Base-by-base conservation (phyloP, 345 rosid genomes). In the Pistacia integerrima region DNA sequence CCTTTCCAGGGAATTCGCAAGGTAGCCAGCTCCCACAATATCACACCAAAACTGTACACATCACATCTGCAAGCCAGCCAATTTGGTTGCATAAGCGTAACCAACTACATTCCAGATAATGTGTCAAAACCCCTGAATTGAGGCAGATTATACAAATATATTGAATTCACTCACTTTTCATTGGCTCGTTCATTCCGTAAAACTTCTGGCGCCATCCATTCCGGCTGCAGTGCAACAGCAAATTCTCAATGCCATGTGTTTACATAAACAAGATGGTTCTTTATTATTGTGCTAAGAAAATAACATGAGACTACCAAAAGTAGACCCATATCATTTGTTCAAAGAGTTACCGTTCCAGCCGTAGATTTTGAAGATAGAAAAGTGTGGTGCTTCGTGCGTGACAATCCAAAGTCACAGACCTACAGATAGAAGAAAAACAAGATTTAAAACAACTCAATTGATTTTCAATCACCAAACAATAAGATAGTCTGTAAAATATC, bases 161-260 rank as follows among this genome's bases (percentile, higher is more conserved):
- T 56, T 25, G 62, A 69, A 38, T 69, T 57, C 81, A 84, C 97
- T 84, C 83, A 94, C 98, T 93, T 96, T 84, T 96, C 99, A 67
- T 91, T 85, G 74, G 99, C 97, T 2, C 88, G 99, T 88, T 96
- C 99, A 78, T 93, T 93, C 84, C 99, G 89, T 72, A 96, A 86
- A 74, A 96, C 93, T 92, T 96, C 99, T 3, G 99, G 99, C 56
- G 99, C 99, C 99, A 96, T 96, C 99, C 99, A 96, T 80, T 96
- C 99, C 17, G 99, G 98, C 99, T 96, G 92, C 86, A 86, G 16
- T 41, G 25, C 62, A 75, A 70, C 58, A 76, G 74, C 16, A 76
- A 76, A 64, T 6, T 65, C 67, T 17, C 52, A 76, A 7, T 56
- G 28, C 7, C 14, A 44, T 57, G 33, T 46, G 2, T 12, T 22